A percentile compares a stretch with the other conserved stretches of the same genome.
These are phyloP conservation scores for Fusarium virguliforme DNA, from an alignment of 2,329 filamentous ascomycete species.

Conservation along the genomic window DNA sequence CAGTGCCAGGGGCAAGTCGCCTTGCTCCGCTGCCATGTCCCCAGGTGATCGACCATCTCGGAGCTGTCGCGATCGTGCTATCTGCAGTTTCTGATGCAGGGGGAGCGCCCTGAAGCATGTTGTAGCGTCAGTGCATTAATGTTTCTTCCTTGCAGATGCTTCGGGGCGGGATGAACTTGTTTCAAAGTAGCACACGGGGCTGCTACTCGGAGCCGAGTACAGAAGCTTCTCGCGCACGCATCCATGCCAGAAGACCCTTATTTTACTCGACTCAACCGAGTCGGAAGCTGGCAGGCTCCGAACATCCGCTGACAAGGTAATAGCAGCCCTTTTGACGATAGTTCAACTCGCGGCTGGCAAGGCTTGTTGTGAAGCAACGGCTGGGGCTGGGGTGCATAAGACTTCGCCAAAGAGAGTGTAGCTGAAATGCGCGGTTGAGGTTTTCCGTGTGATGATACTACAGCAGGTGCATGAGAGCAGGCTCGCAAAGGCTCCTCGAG, in stretches of 20 bases:
- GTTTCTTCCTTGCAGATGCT: slow-evolving; percentile 29
- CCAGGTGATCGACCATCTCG: slow-evolving; percentile 22
- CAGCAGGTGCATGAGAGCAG: background rate
- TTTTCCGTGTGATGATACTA: slow-evolving; percentile 18
- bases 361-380: slow-evolving; percentile 21
- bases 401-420: slow-evolving; percentile 30
- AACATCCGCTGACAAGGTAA: slow-evolving; percentile 19
- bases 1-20: slow-evolving; percentile 38
- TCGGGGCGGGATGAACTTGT: slow-evolving; percentile 21
- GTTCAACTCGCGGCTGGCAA: slow-evolving; percentile 24
- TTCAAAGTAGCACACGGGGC: slow-evolving; percentile 5
- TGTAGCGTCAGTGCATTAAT: slow-evolving; percentile 22
- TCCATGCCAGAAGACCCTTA: slow-evolving; percentile 4
- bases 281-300: slow-evolving; percentile 21
- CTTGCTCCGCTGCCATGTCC: slow-evolving; percentile 17
- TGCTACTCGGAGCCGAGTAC: slow-evolving; percentile 6
- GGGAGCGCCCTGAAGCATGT: slow-evolving; percentile 35
- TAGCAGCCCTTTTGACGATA: background rate
- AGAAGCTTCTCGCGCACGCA: background rate
- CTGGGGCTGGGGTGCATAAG: slow-evolving; percentile 28
- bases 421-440: background rate
- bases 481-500: background rate
- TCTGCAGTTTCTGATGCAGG: slow-evolving; percentile 35
- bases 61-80: slow-evolving; percentile 29
- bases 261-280: slow-evolving; percentile 16